phyloP scores from a whole-genome alignment of 73 alveolate genomes.

The Effrenium voratum region DNA sequence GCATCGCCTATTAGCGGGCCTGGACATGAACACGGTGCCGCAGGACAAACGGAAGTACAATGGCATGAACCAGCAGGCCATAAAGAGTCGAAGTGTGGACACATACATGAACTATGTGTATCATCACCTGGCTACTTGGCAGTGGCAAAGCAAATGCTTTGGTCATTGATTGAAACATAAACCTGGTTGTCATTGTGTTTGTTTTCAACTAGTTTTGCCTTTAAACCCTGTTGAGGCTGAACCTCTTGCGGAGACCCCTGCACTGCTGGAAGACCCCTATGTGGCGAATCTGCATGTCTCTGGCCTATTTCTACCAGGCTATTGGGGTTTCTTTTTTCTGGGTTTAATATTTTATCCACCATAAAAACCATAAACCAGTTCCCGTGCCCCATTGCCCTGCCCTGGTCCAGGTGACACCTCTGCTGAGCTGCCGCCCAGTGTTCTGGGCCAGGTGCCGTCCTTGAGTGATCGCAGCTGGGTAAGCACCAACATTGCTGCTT shows the following conservation, averaged over 20 bases:
- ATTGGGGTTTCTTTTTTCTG: not conserved
- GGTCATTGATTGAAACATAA: not conserved
- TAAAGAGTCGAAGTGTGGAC: not conserved
- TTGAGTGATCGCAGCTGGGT: not conserved
- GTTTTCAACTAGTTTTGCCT: not conserved
- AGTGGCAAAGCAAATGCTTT: not conserved
- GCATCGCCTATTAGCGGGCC: not conserved
- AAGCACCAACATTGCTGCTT: not conserved
- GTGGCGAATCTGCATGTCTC: not conserved
- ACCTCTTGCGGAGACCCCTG: conserved; percentile 14
- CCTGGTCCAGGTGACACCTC: not conserved
- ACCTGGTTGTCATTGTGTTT: not conserved
- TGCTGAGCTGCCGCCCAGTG: not conserved
- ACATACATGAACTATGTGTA: not conserved
- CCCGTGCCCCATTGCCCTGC: not conserved
- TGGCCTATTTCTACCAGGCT: conserved; percentile 9
- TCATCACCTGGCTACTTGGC: not conserved
- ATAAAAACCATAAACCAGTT: not conserved
- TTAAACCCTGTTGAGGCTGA: conserved; percentile 14
- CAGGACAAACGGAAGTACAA: not conserved
- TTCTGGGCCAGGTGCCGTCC: not conserved
- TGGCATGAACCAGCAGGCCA: not conserved
- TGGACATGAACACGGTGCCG: not conserved
- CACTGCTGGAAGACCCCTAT: not conserved
- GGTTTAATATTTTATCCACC: not conserved